Evolutionary conservation across 1,284 basidiomycete genomes (phyloP), one percentile per base, ranked within the genome.

Genomic region (Fomitopsis schrenkii): DNA sequence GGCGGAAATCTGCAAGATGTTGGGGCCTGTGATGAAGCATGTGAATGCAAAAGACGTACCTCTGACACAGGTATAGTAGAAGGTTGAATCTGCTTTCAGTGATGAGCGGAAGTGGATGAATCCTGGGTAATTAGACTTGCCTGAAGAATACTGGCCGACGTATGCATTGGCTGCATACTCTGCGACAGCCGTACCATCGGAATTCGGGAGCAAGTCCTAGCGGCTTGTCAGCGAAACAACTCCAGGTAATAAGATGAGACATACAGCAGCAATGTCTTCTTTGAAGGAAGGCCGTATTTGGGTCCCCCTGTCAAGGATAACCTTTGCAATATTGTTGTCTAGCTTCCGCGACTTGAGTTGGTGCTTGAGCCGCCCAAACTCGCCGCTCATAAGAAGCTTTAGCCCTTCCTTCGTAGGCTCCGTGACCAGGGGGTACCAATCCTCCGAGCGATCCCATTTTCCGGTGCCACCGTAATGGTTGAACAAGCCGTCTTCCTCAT

Each of bases 101-200:
- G 41, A 57, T 45, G 30, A 50, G 26, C 15, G 6, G 4, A 22
- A 14, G 15, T 15, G 12, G 7, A 50, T 22, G 5, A 15, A n/a
- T 33, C 8, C 7, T 15, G 22, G 7, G 69, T 48, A 33, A 65
- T 59, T 36, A 67, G 62, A 74, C 64, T 60, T 63, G 88, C 91
- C 91, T 67, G 81, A 80, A 15, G 94, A 95, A 75, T 90, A 98
- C 73, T 98, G 96, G 0, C 94, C 97, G 12, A 90, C 93, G 72
- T 99, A 99, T 38, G 95, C 88, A 61, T 95, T 93, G 14, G 87
- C 79, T 3, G 83, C 81, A 69, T 95, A 95, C 41, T 81, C 79
- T 1, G 94, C 93, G 0, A 98, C 95, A 12, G 94, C 85, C 1
- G 93, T 92, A 3, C 97, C 97, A 64, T 85, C 83, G 3, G 90